Evolutionary conservation across 2,329 filamentous ascomycete genomes (phyloP), one percentile per base, ranked within the genome.

Genomic region (Aureobasidium leucospermi): DNA sequence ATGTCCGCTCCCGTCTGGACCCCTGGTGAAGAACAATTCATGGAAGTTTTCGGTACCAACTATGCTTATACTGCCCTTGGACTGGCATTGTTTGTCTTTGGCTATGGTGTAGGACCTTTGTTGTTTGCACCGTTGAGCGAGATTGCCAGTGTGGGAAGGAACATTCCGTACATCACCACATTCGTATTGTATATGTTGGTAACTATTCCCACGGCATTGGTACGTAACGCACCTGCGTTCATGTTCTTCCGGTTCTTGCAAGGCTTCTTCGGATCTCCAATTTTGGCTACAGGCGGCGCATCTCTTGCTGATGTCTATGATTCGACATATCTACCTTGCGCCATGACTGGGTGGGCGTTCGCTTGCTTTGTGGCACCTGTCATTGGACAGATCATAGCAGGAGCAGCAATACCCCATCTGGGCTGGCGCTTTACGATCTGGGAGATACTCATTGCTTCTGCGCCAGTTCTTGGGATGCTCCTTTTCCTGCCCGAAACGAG

Each of bases 131-230:
- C 87, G 0, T 71, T 89, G 45, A 81, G 78, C 52, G 87, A 90
- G 71, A 82, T 89, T 32, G 85, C 86, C 0, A 68, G 78, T 47
- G 79, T 89, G 55, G 87, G 87, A 1, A 78, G 86, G 7, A 89
- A 85, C 65, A 81, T 82, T 0, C 80, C 86, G 4, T 89, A 89
- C 70, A 80, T 87, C 38, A 69, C 81, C 63, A 86, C 85, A 10
- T 86, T 89, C 74, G 80, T 81, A 59, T 74, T 89, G 32, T 90
- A 88, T 68, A 82, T 87, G 51, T 79, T 89, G 62, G 71, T 90
- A 10, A 83, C 80, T 6, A 79, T 89, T n/a, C 85, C 86, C 0
- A 82, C 85, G 0, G 83, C 85, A 0, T 70, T 89, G 0, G 83
- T 84, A 4, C 71, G 80, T 49, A 87, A 85, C 72, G 87, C 85